Evolutionary conservation across 2,329 filamentous ascomycete species (phyloP).

Genomic region (Fusarium euwallaceae): DNA sequence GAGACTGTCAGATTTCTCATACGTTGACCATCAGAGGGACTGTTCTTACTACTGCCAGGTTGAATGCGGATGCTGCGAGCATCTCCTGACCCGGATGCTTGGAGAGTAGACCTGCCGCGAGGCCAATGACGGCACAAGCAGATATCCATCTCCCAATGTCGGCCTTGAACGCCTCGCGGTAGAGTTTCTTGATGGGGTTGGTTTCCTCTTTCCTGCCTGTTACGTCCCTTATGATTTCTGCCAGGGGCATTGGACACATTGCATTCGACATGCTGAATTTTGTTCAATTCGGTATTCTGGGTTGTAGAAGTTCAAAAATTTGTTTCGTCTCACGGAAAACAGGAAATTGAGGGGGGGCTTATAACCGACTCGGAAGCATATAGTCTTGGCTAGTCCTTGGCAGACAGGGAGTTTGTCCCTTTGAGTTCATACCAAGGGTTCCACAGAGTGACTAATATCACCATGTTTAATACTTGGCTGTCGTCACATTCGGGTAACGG

Average conservation of each 20-base stretch:
- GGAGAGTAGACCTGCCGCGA: slow-evolving; percentile 35
- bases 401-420: not conserved
- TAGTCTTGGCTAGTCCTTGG: not conserved
- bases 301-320: not conserved
- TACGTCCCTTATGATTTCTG: slow-evolving; percentile 28
- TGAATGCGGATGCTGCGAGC: slow-evolving; percentile 25
- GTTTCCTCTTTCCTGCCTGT: slow-evolving; percentile 25
- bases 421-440: not conserved
- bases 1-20: not conserved
- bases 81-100: slow-evolving; percentile 18
- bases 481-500: slow-evolving; percentile 1
- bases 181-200: slow-evolving; percentile 31
- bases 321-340: not conserved
- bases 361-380: not conserved
- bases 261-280: slow-evolving; percentile 23
- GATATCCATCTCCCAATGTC: slow-evolving; percentile 32
- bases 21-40: fast-evolving
- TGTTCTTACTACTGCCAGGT: slow-evolving; percentile 26
- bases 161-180: slow-evolving; percentile 32
- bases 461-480: slow-evolving; percentile 2
- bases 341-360: not conserved
- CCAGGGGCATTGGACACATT: slow-evolving; percentile 28
- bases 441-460: not conserved
- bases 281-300: not conserved
- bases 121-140: slow-evolving; percentile 24